Base-by-base conservation (phyloP, 495 filamentous ascomycete genomes). In the Polyplosphaeria fusca region DNA sequence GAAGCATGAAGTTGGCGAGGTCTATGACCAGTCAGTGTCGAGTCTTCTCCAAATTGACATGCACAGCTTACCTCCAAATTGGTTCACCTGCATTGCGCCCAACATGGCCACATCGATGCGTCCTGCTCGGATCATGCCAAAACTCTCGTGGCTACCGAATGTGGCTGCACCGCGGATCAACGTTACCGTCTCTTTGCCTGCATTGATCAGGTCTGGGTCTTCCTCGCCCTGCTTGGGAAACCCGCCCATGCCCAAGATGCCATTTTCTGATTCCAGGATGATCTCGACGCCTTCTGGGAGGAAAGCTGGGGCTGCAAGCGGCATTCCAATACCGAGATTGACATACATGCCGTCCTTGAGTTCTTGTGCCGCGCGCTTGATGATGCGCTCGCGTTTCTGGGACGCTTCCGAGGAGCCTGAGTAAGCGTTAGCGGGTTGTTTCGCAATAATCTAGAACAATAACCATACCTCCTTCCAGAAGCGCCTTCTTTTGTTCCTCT, bases 321-420 rank as follows among this genome's bases (percentile, higher is more conserved):
- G 91, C 89, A 96, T 95, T 56, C 91, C 91, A 65, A 96, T 95
- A 28, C 91, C 91, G 42, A 96, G 72, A 69, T 96, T 95, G 51
- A 89, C 91, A 67, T 95, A 95, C 89, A 94, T 95, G 65, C 91
- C 91, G 65, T 95, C 91, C 79, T 94, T 87, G 73, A 96, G 95
- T 73, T 96, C 91, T 76, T 91, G 94, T 12, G 91, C 91, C 0
- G 91, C 91, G 44, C 91, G 78, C 55, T 82, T 81, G 11, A 95
- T 88, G 66, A 96, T 96, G 22, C 87, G 79, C 73, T 94, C 89
- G 46, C 91, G 82, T 45, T 62, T 62, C 24, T 52, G 59, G 2
- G 59, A 51, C 3, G 59, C 35, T 42, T 62, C 59, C 25, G 59
- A 56, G 1, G 52, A 56, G 25, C 59, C 58, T 61, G 27, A 4